Conservation (phyloP, 2,329 filamentous ascomycete genomes). For the Hymenoscyphus fructigenus region DNA sequence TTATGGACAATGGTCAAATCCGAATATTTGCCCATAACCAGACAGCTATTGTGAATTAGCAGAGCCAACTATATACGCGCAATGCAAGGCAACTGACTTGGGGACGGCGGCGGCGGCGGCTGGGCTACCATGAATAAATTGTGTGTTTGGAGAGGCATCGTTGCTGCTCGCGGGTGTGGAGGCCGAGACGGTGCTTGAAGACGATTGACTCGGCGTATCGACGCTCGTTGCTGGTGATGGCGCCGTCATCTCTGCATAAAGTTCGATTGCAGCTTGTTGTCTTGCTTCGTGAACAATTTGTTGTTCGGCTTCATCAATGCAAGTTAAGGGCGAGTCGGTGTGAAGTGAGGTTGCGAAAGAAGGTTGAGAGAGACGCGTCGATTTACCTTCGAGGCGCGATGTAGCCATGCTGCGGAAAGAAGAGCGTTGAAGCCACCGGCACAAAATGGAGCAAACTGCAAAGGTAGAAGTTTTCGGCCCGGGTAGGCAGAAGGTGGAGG, state of each 20-base stretch:
- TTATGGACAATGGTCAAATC: constrained; percentile 28
- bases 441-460: neutral
- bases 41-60: constrained; percentile 17
- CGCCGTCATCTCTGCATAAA: neutral
- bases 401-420: neutral
- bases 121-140: neutral
- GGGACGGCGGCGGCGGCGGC: neutral
- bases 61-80: neutral
- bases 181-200: neutral
- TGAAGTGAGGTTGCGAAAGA: neutral
- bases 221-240: neutral
- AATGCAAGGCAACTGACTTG: neutral
- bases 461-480: neutral
- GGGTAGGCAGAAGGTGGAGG: neutral
- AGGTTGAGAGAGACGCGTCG: neutral
- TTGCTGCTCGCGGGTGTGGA: constrained; percentile 5
- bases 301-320: constrained; percentile 18
- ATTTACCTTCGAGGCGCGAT: neutral
- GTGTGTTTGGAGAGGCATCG: neutral
- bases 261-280: neutral
- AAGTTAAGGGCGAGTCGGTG: neutral
- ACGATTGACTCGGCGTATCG: neutral
- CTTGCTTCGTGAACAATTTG: constrained; percentile 19
- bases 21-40: constrained; percentile 28
- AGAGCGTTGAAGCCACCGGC: neutral